phyloP scores from a whole-genome alignment of 2,329 filamentous ascomycete genomes.

The Fusarium goolgardi region DNA sequence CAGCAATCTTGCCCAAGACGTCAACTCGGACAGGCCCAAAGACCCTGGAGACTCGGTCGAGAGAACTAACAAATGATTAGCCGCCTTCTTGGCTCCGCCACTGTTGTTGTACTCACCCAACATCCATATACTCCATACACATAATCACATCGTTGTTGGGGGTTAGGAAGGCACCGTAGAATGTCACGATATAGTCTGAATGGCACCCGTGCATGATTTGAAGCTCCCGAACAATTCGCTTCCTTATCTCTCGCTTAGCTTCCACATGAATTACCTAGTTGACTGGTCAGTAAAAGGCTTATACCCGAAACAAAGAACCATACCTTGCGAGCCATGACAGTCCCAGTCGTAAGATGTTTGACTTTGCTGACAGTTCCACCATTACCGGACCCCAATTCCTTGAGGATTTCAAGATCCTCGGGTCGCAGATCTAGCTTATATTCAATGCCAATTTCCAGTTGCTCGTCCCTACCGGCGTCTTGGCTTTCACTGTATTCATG shows the following conservation, averaged over 20 bases:
- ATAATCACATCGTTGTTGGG: constrained; percentile 98
- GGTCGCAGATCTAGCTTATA: constrained; percentile 93
- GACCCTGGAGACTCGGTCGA: constrained; percentile 92
- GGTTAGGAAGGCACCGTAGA: constrained; percentile 97
- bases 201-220: constrained; percentile 99
- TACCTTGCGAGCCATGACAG: constrained; percentile 98
- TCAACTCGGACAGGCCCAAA: constrained; percentile 97
- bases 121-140: constrained; percentile 99
- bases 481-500: constrained; percentile 70
- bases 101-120: constrained; percentile 76
- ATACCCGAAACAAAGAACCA: constrained; percentile 8
- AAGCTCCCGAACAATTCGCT: constrained; percentile 95
- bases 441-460: constrained; percentile 95
- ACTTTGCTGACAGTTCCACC: constrained; percentile 99
- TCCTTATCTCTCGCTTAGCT: constrained; percentile 95
- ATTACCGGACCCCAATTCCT: constrained; percentile 95
- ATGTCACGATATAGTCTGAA: constrained; percentile 95
- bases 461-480: constrained; percentile 65
- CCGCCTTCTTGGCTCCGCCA: too few relatives aligned
- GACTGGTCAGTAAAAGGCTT: constrained; percentile 29
- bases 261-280: constrained; percentile 94
- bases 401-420: constrained; percentile 91
- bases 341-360: constrained; percentile 91
- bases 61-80: constrained; percentile 68
- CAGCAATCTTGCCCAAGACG: constrained; percentile 96